These are phyloP conservation scores for Saturnispora dispora DNA, from an alignment of 805 yeast genomes.

Conservation along the genomic window DNA sequence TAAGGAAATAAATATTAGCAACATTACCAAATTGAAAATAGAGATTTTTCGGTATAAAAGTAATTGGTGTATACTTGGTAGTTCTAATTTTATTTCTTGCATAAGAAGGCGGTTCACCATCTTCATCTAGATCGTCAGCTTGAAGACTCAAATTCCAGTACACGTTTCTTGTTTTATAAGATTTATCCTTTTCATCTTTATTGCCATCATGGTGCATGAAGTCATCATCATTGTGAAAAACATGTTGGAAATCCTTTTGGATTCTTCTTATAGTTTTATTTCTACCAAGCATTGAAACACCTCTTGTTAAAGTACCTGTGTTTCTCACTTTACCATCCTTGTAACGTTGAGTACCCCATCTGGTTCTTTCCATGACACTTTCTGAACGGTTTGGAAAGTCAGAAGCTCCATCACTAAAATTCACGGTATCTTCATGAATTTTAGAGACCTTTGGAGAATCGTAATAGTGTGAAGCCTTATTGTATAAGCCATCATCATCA, in stretches of 20 bases:
- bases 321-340: conserved; percentile 53
- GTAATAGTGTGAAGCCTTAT: neutral
- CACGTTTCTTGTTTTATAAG: conserved; percentile 34
- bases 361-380: conserved; percentile 58
- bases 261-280: conserved; percentile 42
- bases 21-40: conserved; percentile 73
- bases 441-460: neutral
- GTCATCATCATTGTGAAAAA: conserved; percentile 18
- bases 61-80: conserved; percentile 86
- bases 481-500: conserved; percentile 10
- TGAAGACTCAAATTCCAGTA: conserved; percentile 57
- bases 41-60: conserved; percentile 81
- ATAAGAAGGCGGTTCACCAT: conserved; percentile 51
- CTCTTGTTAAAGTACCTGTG: conserved; percentile 6
- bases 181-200: conserved; percentile 21
- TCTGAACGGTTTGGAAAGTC: conserved; percentile 29
- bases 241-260: conserved; percentile 8
- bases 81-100: conserved; percentile 91
- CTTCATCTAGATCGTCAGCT: conserved; percentile 41
- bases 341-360: conserved; percentile 89
- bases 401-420: conserved; percentile 19
- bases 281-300: conserved; percentile 29
- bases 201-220: conserved; percentile 26
- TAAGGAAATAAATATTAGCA: conserved; percentile 83
- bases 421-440: conserved; percentile 9